phyloP scores from a whole-genome alignment of 2,329 filamentous ascomycete species.

The Myriangium duriaei region DNA sequence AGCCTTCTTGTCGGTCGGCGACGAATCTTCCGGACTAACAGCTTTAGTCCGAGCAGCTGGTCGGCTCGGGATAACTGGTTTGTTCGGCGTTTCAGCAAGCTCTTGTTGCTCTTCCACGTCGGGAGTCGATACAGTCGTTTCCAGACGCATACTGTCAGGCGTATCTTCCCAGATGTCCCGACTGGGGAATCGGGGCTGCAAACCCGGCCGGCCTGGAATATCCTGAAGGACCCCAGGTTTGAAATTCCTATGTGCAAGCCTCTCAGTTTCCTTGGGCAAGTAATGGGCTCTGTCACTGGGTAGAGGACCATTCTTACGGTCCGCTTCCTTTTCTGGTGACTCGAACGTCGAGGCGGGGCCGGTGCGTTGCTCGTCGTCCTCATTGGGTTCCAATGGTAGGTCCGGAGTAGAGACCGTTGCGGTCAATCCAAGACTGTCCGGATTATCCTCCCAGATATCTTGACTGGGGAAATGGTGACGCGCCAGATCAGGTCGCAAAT shows the following conservation, averaged over 20 bases:
- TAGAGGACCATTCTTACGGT: slow-evolving; percentile 30
- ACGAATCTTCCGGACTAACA: slow-evolving; percentile 19
- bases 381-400: slow-evolving; percentile 37
- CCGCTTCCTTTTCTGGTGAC: slow-evolving; percentile 38
- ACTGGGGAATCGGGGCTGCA: slow-evolving; percentile 70
- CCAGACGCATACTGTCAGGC: slow-evolving; percentile 68
- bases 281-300: slow-evolving; percentile 30
- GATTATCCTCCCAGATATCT: slow-evolving; percentile 95
- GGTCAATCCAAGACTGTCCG: slow-evolving; percentile 63
- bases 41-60: slow-evolving; percentile 20
- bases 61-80: slow-evolving; percentile 20
- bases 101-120: slow-evolving; percentile 25
- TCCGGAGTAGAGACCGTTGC: slow-evolving; percentile 79
- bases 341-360: slow-evolving; percentile 29
- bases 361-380: slow-evolving; percentile 21
- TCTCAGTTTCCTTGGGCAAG: slow-evolving; percentile 33
- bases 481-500: slow-evolving; percentile 40
- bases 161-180: slow-evolving; percentile 91
- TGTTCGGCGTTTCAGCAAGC: slow-evolving; percentile 7
- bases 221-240: slow-evolving; percentile 42
- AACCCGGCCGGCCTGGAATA: slow-evolving; percentile 37
- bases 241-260: slow-evolving; percentile 51
- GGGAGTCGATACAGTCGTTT: slow-evolving; percentile 52
- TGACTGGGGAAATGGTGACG: slow-evolving; percentile 73
- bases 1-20: slow-evolving; percentile 39